Conservation (phyloP, 2,329 filamentous ascomycete genomes). For the Alternaria tenuissima region DNA sequence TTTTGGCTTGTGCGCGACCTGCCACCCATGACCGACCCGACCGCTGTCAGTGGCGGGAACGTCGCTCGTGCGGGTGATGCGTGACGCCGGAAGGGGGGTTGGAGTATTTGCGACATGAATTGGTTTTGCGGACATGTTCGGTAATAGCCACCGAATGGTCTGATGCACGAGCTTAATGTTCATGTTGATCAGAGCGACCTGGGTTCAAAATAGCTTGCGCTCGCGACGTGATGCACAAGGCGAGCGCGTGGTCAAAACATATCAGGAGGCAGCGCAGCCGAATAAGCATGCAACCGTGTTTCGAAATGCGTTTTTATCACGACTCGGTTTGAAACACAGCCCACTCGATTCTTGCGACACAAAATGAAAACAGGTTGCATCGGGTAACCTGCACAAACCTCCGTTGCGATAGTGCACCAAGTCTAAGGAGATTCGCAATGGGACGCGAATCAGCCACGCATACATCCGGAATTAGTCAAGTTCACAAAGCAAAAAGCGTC, state of each 20-base stretch:
- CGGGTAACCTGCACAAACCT: too few species aligned
- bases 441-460: conserved; percentile 2
- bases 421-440: too few species aligned
- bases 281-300: neutral
- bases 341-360: neutral
- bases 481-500: neutral
- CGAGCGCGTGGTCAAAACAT: neutral
- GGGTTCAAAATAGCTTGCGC: neutral
- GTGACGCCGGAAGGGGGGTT: neutral
- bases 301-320: neutral
- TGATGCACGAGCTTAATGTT: neutral
- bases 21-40: neutral
- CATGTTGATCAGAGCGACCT: neutral
- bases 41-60: neutral
- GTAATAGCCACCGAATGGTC: neutral
- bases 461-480: neutral
- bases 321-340: neutral
- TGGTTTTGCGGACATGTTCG: conserved; percentile 1
- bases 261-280: neutral
- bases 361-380: neutral
- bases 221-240: neutral
- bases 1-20: neutral
- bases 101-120: neutral
- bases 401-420: too few species aligned
- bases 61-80: neutral